Percentiles rank a stretch among this genome's conserved stretches.
Evolutionary conservation across 345 rosid species (phyloP).

Genomic region (Rhodamnia rubescens): DNA sequence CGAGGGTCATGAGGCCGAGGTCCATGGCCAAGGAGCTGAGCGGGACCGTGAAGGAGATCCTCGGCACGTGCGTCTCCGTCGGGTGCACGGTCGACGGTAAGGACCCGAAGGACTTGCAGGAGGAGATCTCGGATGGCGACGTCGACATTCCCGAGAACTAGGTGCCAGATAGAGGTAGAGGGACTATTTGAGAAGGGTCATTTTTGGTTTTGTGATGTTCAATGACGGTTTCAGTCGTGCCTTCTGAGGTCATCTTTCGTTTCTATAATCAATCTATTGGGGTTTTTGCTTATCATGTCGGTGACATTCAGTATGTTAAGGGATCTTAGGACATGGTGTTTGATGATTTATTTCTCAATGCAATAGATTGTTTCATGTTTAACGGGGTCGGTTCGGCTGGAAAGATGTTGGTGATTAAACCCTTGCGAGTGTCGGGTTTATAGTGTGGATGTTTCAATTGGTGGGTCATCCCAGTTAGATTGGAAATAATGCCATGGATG

Average conservation of each 20-base stretch:
- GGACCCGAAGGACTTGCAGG: conserved; percentile 58
- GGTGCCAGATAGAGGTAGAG: background rate
- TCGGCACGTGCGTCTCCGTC: conserved; percentile 68
- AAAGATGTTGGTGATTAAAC: background rate
- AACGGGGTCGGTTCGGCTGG: background rate
- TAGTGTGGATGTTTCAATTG: background rate
- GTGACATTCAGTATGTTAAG: background rate
- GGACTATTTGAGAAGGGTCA: background rate
- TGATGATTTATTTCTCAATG: background rate
- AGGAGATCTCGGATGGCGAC: conserved; percentile 57
- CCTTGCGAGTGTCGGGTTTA: background rate
- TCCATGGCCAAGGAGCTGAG: conserved; percentile 62
- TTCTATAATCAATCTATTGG: background rate
- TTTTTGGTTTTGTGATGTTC: background rate
- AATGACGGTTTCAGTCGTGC: background rate
- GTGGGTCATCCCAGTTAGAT: too few relatives aligned
- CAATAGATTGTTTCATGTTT: background rate
- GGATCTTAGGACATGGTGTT: background rate
- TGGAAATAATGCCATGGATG: background rate
- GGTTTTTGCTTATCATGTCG: background rate
- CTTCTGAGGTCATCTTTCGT: background rate
- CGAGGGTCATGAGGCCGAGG: conserved; percentile 55
- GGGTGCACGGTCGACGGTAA: conserved; percentile 75
- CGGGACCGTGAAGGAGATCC: conserved; percentile 62
- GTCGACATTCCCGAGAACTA: conserved; percentile 49